Evolutionary conservation across 2,329 filamentous ascomycete species (phyloP).

Genomic region (Aspergillus sp.): DNA sequence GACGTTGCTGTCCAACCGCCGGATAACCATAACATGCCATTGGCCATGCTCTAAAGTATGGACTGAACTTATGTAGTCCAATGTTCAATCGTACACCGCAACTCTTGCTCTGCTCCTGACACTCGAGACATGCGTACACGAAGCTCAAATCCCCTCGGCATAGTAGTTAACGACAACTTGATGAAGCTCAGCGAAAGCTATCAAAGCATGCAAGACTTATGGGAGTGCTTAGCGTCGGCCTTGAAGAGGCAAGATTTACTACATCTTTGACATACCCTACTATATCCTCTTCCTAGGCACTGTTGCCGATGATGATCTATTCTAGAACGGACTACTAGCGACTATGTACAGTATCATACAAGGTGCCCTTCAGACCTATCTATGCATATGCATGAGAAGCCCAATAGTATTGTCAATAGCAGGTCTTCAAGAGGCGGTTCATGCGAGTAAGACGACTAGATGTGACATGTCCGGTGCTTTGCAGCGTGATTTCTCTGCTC

Average conservation of each 20-base stretch:
- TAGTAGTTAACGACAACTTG: no score
- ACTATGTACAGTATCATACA: neutral
- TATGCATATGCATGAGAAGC: conserved; percentile 16
- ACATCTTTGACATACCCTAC: neutral
- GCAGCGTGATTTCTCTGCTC: neutral
- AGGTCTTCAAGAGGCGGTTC: conserved; percentile 12
- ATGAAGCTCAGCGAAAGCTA: no score
- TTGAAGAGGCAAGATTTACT: neutral
- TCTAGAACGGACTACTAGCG: neutral
- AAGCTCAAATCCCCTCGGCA: neutral
- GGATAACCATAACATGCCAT: neutral
- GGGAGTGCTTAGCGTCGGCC: no score
- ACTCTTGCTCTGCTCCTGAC: neutral
- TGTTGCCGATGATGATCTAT: neutral
- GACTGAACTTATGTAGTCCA: neutral
- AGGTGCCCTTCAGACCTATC: conserved; percentile 10
- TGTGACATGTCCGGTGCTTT: conserved; percentile 16
- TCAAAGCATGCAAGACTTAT: no score
- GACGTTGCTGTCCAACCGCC: conserved; percentile 4
- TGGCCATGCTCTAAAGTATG: neutral
- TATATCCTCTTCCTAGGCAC: neutral
- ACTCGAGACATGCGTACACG: neutral
- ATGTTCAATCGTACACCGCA: conserved; percentile 9
- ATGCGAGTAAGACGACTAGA: neutral
- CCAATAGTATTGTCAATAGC: conserved; percentile 22